Conservation (phyloP, 1,284 basidiomycete species). For the Xanthoconium separans region DNA sequence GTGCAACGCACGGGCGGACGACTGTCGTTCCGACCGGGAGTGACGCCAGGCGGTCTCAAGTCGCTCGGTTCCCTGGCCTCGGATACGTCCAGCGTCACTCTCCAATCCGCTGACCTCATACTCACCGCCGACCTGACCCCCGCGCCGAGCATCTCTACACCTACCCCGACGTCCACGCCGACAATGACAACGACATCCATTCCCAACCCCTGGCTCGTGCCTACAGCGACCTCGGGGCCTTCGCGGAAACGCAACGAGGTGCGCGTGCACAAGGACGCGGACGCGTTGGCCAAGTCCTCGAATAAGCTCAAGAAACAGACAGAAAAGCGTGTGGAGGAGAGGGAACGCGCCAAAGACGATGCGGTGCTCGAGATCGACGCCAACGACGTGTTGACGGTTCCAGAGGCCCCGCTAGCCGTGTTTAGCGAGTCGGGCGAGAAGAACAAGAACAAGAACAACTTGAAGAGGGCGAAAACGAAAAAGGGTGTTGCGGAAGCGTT, state of each 20-base stretch:
- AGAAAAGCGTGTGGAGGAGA: conserved; percentile 53
- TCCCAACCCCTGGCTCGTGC: conserved; percentile 28
- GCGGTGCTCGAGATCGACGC: conserved; percentile 75
- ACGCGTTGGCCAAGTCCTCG: conserved; percentile 60
- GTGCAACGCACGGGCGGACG: conserved; percentile 60
- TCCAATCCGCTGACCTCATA: conserved; percentile 56
- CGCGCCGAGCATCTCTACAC: conserved; percentile 27
- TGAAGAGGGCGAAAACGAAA: conserved; percentile 19
- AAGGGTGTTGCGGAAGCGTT: conserved; percentile 6
- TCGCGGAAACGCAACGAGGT: conserved; percentile 62
- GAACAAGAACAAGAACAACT: conserved; percentile 6
- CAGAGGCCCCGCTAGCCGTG: conserved; percentile 7
- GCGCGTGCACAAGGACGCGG: conserved; percentile 62
- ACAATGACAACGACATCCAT: neutral
- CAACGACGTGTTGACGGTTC: conserved; percentile 49
- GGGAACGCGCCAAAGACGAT: conserved; percentile 63
- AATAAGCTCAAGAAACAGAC: conserved; percentile 69
- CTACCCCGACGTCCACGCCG: conserved; percentile 9
- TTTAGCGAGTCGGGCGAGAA: conserved; percentile 13
- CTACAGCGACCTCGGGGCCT: conserved; percentile 17
- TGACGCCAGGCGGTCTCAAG: conserved; percentile 19
- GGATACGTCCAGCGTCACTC: conserved; percentile 67
- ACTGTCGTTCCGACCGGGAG: conserved; percentile 53
- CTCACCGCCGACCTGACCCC: conserved; percentile 6
- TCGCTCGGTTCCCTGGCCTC: conserved; percentile 50